Evolutionary conservation across 306 rosid species (phyloP), one percentile per base, ranked within the genome.

Genomic region (Albizia julibrissin): DNA sequence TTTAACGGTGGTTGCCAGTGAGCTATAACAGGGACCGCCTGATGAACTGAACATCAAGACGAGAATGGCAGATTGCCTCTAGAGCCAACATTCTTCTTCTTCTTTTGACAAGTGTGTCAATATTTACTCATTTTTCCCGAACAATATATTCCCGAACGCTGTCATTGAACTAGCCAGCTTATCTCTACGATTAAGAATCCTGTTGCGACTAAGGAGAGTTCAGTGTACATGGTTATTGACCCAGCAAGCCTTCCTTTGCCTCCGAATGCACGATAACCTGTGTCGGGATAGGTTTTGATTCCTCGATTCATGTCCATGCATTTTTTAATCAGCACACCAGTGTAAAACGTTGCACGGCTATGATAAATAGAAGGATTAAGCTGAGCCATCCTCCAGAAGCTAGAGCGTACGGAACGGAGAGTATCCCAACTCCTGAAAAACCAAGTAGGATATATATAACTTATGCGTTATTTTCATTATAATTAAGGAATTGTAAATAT

Each of bases 361-460:
- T 77, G 18, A 61, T 44, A 16, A 95, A 86, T 13, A 95, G 87
- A 59, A 92, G 90, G 47, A 65, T 69, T 73, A 95, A 75, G 85
- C 92, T 95, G 54, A 92, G 37, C 97, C 97, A 95, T 21, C 98
- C 99, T 62, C 98, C 97, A 5, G 92, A 78, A 62, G 99, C 86
- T 4, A 95, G 86, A 68, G 98, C 99, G 76, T 90, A 95, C 19
- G 98, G 98, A 85, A 93, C 83, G 9, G 97, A 95, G 1, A 90
- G 86, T 62, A 95, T 86, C 64, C 98, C 99, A 71, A 91, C 91
- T 86, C 99, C 98, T 95, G 88, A 2, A 82, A 79, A 74, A 46
- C 13, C 49, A 37, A 66, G 14, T 6, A 72, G 42, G 39, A 37
- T 24, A 73, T 26, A 46, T 12, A 61, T 10, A 26, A 29, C 39